A percentile compares a stretch with the other conserved stretches of the same genome.
Evolutionary conservation across 352 stramenopile genomes (phyloP).

Genomic region (Pythium sukuiense): DNA sequence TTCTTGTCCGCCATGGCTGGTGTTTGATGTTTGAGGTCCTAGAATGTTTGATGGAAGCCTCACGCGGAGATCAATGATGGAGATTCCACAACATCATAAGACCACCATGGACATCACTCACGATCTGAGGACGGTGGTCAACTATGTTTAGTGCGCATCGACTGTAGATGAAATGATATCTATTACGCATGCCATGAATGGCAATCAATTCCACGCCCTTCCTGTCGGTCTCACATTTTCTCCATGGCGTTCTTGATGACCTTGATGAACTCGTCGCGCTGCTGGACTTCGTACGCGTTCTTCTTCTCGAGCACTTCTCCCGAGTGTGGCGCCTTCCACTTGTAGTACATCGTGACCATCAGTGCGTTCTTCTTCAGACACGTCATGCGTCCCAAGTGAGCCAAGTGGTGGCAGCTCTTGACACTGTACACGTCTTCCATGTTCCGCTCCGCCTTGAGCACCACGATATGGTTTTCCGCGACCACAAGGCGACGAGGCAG

Average conservation of each 20-base stretch:
- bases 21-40: neutral
- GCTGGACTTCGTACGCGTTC: conserved; percentile 85
- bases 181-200: neutral
- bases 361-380: conserved; percentile 88
- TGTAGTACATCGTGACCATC: conserved; percentile 89
- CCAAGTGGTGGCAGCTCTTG: conserved; percentile 74
- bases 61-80: neutral
- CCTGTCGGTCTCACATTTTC: conserved; percentile 44
- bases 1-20: conserved; percentile 69
- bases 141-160: conserved; percentile 1
- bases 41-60: neutral
- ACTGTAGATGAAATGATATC: neutral
- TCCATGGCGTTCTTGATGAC: conserved; percentile 82
- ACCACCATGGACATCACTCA: neutral
- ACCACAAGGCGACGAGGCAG: conserved; percentile 62
- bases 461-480: conserved; percentile 71
- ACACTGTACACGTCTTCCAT: conserved; percentile 75
- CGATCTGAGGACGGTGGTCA: neutral
- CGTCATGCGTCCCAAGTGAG: conserved; percentile 80
- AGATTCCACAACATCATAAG: neutral
- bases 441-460: conserved; percentile 72
- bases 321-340: conserved; percentile 47
- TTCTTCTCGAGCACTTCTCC: conserved; percentile 52
- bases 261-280: conserved; percentile 87
- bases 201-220: neutral